Conservation (phyloP, 768 basidiomycete species). For the Macrocybe gigantea region DNA sequence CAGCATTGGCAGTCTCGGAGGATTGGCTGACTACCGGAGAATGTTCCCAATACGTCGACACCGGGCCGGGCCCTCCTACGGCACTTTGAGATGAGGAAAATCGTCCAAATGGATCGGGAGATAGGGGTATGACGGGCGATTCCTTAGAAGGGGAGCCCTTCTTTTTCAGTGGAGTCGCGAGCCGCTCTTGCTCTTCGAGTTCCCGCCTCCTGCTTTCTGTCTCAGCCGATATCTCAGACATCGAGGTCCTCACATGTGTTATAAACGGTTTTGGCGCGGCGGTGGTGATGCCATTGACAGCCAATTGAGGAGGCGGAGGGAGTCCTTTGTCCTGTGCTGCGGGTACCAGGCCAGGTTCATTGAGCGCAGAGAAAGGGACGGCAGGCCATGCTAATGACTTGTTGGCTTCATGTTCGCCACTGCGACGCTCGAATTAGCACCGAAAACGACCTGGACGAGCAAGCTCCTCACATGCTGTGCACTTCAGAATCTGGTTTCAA, state of each 20-base stretch:
- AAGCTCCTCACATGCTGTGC: too few species aligned
- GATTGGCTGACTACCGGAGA: slow-evolving; percentile 15
- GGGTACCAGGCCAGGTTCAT: slow-evolving; percentile 16
- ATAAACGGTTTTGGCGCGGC: slow-evolving; percentile 46
- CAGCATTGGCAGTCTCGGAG: slow-evolving; percentile 5
- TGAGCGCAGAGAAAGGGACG: slow-evolving; percentile 32
- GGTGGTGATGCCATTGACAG: slow-evolving; percentile 65
- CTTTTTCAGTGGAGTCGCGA: too few species aligned
- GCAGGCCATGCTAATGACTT: slow-evolving; percentile 31
- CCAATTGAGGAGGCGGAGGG: slow-evolving; percentile 55
- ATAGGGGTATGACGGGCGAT: slow-evolving; percentile 74
- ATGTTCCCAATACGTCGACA: slow-evolving; percentile 41
- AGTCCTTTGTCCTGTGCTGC: slow-evolving; percentile 20
- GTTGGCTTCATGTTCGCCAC: slow-evolving; percentile 11
- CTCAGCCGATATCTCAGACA: slow-evolving; percentile 31
- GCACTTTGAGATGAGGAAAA: slow-evolving; percentile 46
- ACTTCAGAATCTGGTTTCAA: too few species aligned
- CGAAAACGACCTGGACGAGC: neutral
- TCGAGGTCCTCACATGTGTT: slow-evolving; percentile 15
- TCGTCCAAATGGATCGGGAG: slow-evolving; percentile 78
- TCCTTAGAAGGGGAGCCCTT: slow-evolving; percentile 15
- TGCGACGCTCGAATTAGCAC: slow-evolving; percentile 3
- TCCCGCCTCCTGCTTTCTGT: slow-evolving; percentile 42
- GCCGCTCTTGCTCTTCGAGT: slow-evolving; percentile 40
- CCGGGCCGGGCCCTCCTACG: slow-evolving; percentile 14